A percentile compares a stretch with the other conserved stretches of the same genome.
phyloP scores from a whole-genome alignment of 495 filamentous ascomycete genomes.

The Terfezia claveryi region DNA sequence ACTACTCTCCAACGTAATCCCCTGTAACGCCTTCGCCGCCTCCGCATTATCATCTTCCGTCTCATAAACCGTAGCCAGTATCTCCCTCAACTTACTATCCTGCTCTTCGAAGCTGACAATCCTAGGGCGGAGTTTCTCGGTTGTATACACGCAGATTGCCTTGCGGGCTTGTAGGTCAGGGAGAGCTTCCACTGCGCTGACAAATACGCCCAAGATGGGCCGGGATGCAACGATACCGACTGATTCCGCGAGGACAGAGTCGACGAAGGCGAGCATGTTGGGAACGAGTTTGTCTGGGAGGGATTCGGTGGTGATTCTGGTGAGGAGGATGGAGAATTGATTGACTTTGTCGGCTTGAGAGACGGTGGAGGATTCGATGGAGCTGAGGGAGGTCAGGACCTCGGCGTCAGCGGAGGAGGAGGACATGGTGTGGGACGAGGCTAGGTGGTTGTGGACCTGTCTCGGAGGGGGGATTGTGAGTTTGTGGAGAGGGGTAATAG shows the following conservation, averaged over 20 bases:
- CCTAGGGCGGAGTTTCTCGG: slow-evolving; percentile 40
- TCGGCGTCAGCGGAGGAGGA: slow-evolving; percentile 17
- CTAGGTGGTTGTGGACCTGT: too few species aligned
- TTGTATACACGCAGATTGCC: slow-evolving; percentile 43
- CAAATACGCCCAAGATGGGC: slow-evolving; percentile 45
- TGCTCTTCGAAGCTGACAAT: slow-evolving; percentile 67
- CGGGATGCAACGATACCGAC: slow-evolving; percentile 58
- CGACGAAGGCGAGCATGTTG: slow-evolving; percentile 46
- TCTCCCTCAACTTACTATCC: slow-evolving; percentile 52
- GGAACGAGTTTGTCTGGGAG: slow-evolving; percentile 31
- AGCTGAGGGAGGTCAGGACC: slow-evolving; percentile 31
- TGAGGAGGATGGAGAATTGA: slow-evolving; percentile 44
- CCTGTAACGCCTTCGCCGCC: slow-evolving; percentile 55
- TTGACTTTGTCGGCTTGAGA: slow-evolving; percentile 33
- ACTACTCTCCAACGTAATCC: slow-evolving; percentile 68
- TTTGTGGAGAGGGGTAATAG: too few species aligned
- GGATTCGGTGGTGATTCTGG: slow-evolving; percentile 35
- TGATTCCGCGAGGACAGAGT: slow-evolving; percentile 41
- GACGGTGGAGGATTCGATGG: slow-evolving; percentile 30
- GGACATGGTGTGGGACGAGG: neutral
- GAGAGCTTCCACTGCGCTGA: slow-evolving; percentile 34
- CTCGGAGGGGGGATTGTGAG: too few species aligned
- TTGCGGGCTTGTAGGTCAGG: slow-evolving; percentile 37
- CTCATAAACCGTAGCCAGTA: slow-evolving; percentile 68
- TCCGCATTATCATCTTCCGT: slow-evolving; percentile 53